Evolutionary conservation across 306 rosid species (phyloP).

Genomic region (Vigna hirtella): DNA sequence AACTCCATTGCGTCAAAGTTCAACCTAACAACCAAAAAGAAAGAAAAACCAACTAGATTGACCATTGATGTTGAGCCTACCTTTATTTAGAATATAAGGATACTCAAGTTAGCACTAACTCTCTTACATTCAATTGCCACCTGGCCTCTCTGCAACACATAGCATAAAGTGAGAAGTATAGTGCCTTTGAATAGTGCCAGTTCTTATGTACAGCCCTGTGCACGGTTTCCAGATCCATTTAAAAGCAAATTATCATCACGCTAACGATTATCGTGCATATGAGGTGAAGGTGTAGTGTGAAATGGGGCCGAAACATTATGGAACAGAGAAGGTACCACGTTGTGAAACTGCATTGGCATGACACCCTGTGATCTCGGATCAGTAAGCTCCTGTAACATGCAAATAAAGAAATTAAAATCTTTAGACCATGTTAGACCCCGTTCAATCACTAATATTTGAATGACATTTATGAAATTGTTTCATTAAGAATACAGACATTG

Average conservation of each 20-base stretch:
- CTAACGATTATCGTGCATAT: slow-evolving; percentile 60
- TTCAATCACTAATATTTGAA: slow-evolving; percentile 18
- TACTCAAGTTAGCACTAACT: slow-evolving; percentile 6
- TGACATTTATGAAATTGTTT: slow-evolving; percentile 20
- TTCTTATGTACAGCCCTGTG: slow-evolving; percentile 41
- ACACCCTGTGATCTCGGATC: slow-evolving; percentile 50
- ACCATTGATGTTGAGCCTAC: background rate
- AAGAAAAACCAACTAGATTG: background rate
- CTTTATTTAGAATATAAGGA: background rate
- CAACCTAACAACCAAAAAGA: background rate
- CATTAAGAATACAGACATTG: slow-evolving; percentile 35
- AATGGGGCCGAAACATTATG: slow-evolving; percentile 52
- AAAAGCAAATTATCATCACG: slow-evolving; percentile 5
- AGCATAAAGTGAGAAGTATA: slow-evolving; percentile 3
- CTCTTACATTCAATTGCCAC: slow-evolving; percentile 4
- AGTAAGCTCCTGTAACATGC: slow-evolving; percentile 51
- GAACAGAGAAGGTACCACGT: slow-evolving; percentile 55
- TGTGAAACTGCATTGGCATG: slow-evolving; percentile 59
- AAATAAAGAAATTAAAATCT: slow-evolving; percentile 10
- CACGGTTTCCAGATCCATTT: slow-evolving; percentile 24
- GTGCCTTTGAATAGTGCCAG: slow-evolving; percentile 21
- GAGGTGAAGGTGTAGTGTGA: slow-evolving; percentile 51
- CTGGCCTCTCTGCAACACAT: slow-evolving; percentile 12
- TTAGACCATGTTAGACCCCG: slow-evolving; percentile 32
- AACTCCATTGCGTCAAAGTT: background rate